Percentiles rank a stretch among this genome's conserved stretches.
phyloP scores from a whole-genome alignment of 352 stramenopile genomes.

The Pythium oligandrum region DNA sequence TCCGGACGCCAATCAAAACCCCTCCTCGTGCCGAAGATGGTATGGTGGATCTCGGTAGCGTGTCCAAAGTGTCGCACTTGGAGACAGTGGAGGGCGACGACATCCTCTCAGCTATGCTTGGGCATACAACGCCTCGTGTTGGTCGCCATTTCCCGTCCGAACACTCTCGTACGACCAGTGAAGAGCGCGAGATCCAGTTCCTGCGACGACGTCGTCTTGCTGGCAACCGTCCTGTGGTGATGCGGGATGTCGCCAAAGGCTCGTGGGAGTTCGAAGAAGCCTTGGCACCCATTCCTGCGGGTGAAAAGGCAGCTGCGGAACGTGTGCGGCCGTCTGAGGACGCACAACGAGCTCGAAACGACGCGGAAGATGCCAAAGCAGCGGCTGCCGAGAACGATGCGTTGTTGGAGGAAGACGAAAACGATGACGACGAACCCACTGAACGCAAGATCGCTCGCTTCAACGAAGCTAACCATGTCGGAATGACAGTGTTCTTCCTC shows the following conservation, averaged over 20 bases:
- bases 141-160: constrained; percentile 50
- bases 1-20: constrained; percentile 4
- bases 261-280: constrained; percentile 24
- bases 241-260: constrained; percentile 11
- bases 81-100: constrained; percentile 65
- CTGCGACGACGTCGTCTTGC: constrained; percentile 39
- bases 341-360: constrained; percentile 17
- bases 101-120: constrained; percentile 49
- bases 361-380: constrained; percentile 13
- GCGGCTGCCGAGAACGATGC: constrained; percentile 16
- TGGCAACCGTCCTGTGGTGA: constrained; percentile 31
- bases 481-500: constrained; percentile 31
- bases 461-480: constrained; percentile 31
- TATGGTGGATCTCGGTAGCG: constrained; percentile 38
- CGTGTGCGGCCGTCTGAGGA: constrained; percentile 10
- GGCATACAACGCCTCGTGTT: constrained; percentile 31
- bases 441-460: constrained; percentile 30
- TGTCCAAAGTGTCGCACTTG: constrained; percentile 29
- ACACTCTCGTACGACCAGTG: constrained; percentile 31
- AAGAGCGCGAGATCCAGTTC: constrained; percentile 43
- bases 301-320: constrained; percentile 5
- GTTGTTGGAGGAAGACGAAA: constrained; percentile 19
- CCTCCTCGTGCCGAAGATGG: constrained; percentile 13
- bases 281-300: constrained; percentile 5
- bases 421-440: constrained; percentile 49